Evolutionary conservation across 345 rosid genomes (phyloP).

Genomic region (Populus tremula): DNA sequence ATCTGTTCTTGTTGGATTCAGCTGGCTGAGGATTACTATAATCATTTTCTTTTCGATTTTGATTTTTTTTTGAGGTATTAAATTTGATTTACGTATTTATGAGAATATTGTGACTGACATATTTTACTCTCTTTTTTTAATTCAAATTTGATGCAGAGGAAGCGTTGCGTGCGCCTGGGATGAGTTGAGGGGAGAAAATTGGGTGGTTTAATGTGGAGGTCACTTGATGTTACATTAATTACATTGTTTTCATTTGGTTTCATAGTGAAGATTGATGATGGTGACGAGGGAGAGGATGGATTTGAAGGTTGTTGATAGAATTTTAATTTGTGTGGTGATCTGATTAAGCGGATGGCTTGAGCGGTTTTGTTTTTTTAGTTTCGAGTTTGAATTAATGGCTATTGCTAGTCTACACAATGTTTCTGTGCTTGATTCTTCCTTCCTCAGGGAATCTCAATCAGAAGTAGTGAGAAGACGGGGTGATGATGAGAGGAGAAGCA

Average conservation of each 20-base stretch:
- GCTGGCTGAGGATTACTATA: background rate
- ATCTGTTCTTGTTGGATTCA: background rate
- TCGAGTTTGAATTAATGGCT: slow-evolving; percentile 51
- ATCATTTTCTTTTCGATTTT: background rate
- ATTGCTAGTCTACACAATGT: slow-evolving; percentile 78
- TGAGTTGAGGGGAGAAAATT: slow-evolving; percentile 20
- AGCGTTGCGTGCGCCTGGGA: background rate
- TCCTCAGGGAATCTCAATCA: slow-evolving; percentile 64
- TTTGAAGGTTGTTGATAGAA: background rate
- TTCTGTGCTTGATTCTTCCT: slow-evolving; percentile 66
- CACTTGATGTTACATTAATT: slow-evolving; percentile 7
- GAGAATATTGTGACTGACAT: background rate
- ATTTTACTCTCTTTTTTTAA: background rate
- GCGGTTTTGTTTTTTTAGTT: slow-evolving; percentile 8
- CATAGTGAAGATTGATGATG: slow-evolving; percentile 25
- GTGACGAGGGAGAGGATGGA: slow-evolving; percentile 7
- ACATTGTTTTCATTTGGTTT: slow-evolving; percentile 11
- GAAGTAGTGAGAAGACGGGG: slow-evolving; percentile 47
- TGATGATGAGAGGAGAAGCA: slow-evolving; percentile 54
- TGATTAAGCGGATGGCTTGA: slow-evolving; percentile 47
- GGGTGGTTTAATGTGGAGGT: slow-evolving; percentile 9
- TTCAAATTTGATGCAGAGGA: slow-evolving; percentile 23
- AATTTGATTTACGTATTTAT: background rate
- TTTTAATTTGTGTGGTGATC: slow-evolving; percentile 26
- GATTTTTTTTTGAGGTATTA: background rate